Evolutionary conservation across 331 rosid species (phyloP).

Genomic region (Acacia pycnantha): DNA sequence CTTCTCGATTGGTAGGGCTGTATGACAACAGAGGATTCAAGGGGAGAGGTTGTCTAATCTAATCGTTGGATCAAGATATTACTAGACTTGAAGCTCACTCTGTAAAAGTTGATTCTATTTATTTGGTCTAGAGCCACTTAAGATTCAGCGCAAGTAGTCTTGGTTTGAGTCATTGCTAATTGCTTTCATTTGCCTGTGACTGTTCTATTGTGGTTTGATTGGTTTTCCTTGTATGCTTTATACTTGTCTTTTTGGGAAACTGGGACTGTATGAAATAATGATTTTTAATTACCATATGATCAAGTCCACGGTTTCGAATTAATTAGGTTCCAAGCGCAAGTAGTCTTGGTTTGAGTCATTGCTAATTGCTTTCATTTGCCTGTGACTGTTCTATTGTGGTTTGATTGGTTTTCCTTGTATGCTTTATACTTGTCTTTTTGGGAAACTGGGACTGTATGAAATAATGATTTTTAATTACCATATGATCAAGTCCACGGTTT

Average conservation of each 20-base stretch:
- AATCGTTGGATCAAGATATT: neutral
- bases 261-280: neutral
- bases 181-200: slow-evolving; percentile 7
- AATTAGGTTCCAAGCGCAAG: neutral
- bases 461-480: neutral
- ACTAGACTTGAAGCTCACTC: neutral
- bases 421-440: too few relatives aligned
- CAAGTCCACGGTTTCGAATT: neutral
- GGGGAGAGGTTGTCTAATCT: neutral
- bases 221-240: neutral
- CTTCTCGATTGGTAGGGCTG: neutral
- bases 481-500: neutral
- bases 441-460: neutral
- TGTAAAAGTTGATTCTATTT: neutral
- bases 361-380: too few relatives aligned
- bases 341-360: too few relatives aligned
- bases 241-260: slow-evolving; percentile 17
- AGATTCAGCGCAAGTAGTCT: neutral
- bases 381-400: too few relatives aligned
- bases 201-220: neutral
- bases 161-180: neutral
- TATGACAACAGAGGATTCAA: neutral
- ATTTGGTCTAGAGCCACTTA: neutral
- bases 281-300: neutral
- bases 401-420: too few relatives aligned